These are phyloP conservation scores for Borealophlyctis nickersoniae DNA, from an alignment of 192 early-diverging fungal genomes.

Conservation along the genomic window DNA sequence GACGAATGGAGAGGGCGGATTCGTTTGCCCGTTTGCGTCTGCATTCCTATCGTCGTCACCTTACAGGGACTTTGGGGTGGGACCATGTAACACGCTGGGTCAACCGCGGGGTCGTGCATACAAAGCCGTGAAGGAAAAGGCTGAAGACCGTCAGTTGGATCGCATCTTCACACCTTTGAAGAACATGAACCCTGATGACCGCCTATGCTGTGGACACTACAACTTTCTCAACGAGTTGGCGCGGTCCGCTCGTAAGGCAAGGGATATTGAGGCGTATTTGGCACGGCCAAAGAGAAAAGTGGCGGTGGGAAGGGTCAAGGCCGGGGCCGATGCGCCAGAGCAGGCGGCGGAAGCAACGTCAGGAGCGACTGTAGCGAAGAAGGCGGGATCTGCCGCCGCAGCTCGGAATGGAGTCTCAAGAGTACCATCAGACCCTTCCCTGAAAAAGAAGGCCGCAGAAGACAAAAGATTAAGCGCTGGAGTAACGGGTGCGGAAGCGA, in stretches of 20 bases:
- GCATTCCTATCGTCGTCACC: background rate
- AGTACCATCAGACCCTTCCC: too few relatives aligned
- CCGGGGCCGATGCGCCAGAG: background rate
- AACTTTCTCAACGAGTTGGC: conserved; percentile 15
- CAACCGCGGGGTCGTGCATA: conserved; percentile 12
- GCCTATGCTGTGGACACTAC: conserved; percentile 16
- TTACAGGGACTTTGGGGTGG: conserved; percentile 18
- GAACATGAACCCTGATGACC: conserved; percentile 13
- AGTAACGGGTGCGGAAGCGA: too few relatives aligned
- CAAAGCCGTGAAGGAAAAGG: conserved; percentile 12
- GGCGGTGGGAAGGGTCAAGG: background rate
- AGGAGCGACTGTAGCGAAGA: too few relatives aligned
- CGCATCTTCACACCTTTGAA: conserved; percentile 11
- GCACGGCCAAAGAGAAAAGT: background rate
- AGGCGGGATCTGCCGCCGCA: too few relatives aligned
- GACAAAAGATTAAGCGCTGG: too few relatives aligned
- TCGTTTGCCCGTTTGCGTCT: background rate
- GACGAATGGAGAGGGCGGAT: too few relatives aligned
- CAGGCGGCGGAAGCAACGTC: too few relatives aligned
- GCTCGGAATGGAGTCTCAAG: too few relatives aligned
- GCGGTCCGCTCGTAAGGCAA: background rate
- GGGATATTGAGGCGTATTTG: conserved; percentile 20
- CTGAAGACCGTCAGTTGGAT: conserved; percentile 16
- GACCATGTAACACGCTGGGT: conserved; percentile 12
- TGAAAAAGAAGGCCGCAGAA: too few relatives aligned